Evolutionary conservation across 768 basidiomycete species (phyloP).

Genomic region (Naematelia encephala): DNA sequence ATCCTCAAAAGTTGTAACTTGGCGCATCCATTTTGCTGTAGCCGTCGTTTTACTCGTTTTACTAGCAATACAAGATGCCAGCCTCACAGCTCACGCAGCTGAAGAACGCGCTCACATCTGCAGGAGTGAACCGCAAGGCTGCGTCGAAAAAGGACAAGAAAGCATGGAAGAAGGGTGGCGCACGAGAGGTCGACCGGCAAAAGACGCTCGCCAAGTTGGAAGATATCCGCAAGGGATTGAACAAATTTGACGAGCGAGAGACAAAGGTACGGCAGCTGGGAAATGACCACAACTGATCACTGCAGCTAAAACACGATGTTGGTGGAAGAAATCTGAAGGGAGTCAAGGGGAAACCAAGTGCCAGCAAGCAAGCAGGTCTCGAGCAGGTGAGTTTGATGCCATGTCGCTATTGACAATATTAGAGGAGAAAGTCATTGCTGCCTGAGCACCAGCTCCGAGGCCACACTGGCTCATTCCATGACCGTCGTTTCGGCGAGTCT

Average conservation of each 20-base stretch:
- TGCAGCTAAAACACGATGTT: conserved; percentile 64
- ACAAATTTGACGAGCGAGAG: conserved; percentile 91
- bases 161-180: conserved; percentile 63
- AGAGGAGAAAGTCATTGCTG: conserved; percentile 83
- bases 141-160: conserved; percentile 58
- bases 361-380: conserved; percentile 83
- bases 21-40: not conserved
- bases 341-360: conserved; percentile 73
- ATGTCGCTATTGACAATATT: not conserved
- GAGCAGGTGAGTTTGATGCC: conserved; percentile 74
- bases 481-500: conserved; percentile 94
- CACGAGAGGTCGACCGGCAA: conserved; percentile 62
- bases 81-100: conserved; percentile 83
- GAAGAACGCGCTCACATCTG: conserved; percentile 73
- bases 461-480: conserved; percentile 81
- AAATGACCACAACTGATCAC: conserved; percentile 3
- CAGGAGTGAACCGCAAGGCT: conserved; percentile 67
- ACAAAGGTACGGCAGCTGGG: conserved; percentile 63
- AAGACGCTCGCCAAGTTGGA: conserved; percentile 74
- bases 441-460: conserved; percentile 81
- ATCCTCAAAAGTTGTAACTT: not conserved
- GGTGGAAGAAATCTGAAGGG: conserved; percentile 85
- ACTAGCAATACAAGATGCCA: conserved; percentile 35
- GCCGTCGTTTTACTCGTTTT: no score
- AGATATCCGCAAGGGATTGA: conserved; percentile 79